phyloP scores from a whole-genome alignment of 805 yeast species.

The Ogataea pini region DNA sequence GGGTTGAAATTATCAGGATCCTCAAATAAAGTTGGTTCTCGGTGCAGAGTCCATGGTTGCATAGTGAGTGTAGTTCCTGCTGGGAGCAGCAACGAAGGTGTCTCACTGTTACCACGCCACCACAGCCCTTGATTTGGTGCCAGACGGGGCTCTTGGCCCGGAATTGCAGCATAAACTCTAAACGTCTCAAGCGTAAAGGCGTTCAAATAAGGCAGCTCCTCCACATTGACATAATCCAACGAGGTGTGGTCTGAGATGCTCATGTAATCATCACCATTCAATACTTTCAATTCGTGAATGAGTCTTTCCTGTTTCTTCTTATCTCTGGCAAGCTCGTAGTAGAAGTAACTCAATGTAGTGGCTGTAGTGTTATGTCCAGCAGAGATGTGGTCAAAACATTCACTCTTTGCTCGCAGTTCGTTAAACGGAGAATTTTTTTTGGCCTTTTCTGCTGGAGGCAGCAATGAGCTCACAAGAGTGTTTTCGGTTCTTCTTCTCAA shows the following conservation, averaged over 20 bases:
- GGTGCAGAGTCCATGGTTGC: conserved; percentile 68
- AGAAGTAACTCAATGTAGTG: conserved; percentile 57
- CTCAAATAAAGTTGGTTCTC: conserved; percentile 50
- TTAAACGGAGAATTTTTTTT: conserved; percentile 21
- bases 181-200: conserved; percentile 64
- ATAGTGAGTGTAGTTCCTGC: conserved; percentile 56
- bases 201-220: conserved; percentile 55
- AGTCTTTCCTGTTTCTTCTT: conserved; percentile 47
- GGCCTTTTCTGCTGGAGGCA: conserved; percentile 11
- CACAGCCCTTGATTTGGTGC: conserved; percentile 38
- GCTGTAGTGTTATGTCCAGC: conserved; percentile 83
- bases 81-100: conserved; percentile 42
- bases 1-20: conserved; percentile 48
- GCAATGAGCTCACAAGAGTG: conserved; percentile 29
- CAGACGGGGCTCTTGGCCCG: conserved; percentile 70
- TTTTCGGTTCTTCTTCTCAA: conserved; percentile 12
- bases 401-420: conserved; percentile 42
- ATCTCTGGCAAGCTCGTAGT: conserved; percentile 58
- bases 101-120: conserved; percentile 31
- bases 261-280: conserved; percentile 24
- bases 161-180: conserved; percentile 68
- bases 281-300: conserved; percentile 42
- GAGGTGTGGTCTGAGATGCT: conserved; percentile 28
- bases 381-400: conserved; percentile 62
- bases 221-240: conserved; percentile 42